A percentile compares a stretch with the other conserved stretches of the same genome.
Conservation (phyloP, 345 rosid species). For the Clausena lansium region DNA sequence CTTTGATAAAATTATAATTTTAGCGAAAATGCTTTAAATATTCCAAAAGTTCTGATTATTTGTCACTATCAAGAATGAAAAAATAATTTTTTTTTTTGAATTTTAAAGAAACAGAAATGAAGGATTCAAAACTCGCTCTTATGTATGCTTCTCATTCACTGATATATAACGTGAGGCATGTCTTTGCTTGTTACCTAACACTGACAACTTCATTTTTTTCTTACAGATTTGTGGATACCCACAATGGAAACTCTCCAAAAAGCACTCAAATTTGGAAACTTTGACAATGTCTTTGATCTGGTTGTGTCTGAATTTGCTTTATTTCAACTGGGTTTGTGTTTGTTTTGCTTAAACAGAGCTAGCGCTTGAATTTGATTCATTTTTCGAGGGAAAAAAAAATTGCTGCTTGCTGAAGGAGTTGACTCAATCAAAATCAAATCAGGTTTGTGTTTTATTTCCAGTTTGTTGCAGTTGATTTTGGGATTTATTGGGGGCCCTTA, state of each 20-base stretch:
- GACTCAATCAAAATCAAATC: neutral
- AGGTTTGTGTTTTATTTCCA: conserved; percentile 23
- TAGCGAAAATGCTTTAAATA: neutral
- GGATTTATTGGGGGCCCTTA: conserved; percentile 7
- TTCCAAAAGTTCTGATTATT: conserved; percentile 30
- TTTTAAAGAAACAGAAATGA: conserved; percentile 34
- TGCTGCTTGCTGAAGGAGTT: neutral
- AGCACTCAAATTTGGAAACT: conserved; percentile 20
- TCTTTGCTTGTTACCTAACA: conserved; percentile 48
- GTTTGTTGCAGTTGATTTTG: neutral
- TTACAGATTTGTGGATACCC: conserved; percentile 25
- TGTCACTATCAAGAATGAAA: conserved; percentile 29
- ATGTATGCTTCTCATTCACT: conserved; percentile 25
- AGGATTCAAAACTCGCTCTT: conserved; percentile 29
- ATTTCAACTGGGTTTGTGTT: conserved; percentile 15
- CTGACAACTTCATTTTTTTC: conserved; percentile 52
- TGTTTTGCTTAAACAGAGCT: conserved; percentile 2
- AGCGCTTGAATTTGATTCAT: conserved; percentile 19
- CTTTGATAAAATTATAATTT: neutral
- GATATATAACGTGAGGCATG: conserved; percentile 32
- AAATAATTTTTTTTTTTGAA: too few species aligned
- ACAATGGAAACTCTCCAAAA: conserved; percentile 34
- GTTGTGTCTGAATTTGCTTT: conserved; percentile 3
- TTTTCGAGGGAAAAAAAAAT: neutral
- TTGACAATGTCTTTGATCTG: conserved; percentile 29